Evolutionary conservation across 2,329 filamentous ascomycete species (phyloP), one percentile per base, ranked within the genome.

Genomic region (Fragosphaeria purpurea): DNA sequence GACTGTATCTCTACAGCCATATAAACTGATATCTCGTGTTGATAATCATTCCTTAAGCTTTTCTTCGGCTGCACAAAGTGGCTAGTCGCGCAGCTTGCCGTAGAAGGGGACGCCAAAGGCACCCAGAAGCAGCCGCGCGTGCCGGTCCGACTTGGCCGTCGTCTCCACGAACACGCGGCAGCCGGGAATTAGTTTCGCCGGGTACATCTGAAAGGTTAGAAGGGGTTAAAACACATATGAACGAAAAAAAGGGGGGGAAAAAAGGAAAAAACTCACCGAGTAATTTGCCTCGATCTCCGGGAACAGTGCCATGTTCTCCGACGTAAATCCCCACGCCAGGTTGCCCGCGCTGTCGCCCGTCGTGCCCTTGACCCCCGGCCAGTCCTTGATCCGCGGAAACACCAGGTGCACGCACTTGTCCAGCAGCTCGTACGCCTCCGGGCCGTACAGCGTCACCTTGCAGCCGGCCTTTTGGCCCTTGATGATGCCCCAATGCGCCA

Each of bases 201-300:
- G 77, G 60, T 80, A 82, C 69, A 80, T 76, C 75, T 81, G 46
- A 11, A 7, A 37, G 4, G 7, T 9, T 5, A 10, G 5, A 32
- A 31, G 3, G 34, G 6, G 55, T 59, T 46, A 60, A 56, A 39
- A 51, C 44, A 63, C 48, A 35, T 30, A 37, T 37, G 31, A 12
- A 35, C n/a, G 5, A 9, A 47, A 33, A n/a, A n/a, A 49, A 32
- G 22, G 5, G 33, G 7, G 7, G 13, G 31, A 30, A 35, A 34
- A n/a, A 7, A 7, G 41, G n/a, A 10, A 50, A 48, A 12, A 31
- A 77, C 86, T 77, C 70, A 95, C 88, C 69, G 95, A 88, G 63
- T 93, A 95, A 72, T 95, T 96, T 60, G 88, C 81, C 68, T 96
- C 90, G 44, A 98, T 80, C 71, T 98, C 93, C 0, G 93, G 93